Evolutionary conservation across 306 rosid species (phyloP).

Genomic region (Lathyrus aphaca): DNA sequence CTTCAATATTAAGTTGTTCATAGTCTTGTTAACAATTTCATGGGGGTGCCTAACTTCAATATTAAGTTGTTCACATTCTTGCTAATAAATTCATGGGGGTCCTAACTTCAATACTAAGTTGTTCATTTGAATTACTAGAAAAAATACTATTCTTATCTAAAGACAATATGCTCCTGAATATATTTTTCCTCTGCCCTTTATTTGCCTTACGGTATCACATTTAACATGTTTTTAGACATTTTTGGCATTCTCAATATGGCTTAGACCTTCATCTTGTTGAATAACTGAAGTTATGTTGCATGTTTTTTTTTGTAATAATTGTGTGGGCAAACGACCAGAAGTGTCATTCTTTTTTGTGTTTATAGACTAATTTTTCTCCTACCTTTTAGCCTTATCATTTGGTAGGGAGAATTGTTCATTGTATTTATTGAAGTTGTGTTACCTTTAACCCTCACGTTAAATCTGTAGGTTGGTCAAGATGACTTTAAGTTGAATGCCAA

Average conservation of each 20-base stretch:
- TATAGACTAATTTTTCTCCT: constrained; percentile 5
- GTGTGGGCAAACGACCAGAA: not conserved
- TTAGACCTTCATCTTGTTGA: constrained; percentile 6
- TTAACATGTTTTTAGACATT: not conserved
- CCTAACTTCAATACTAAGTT: not conserved
- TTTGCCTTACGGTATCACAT: constrained; percentile 5
- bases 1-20: constrained; percentile 13
- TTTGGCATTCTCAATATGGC: constrained; percentile 18
- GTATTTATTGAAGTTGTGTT: constrained; percentile 25
- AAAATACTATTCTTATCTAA: constrained; percentile 2
- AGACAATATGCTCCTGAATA: not conserved
- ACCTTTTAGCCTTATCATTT: constrained; percentile 8
- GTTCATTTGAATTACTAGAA: constrained; percentile 10
- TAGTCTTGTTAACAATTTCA: constrained; percentile 3
- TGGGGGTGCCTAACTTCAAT: not conserved
- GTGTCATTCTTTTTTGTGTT: constrained; percentile 12
- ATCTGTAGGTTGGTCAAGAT: constrained; percentile 80
- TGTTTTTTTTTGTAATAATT: constrained; percentile 3
- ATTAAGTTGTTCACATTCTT: not conserved
- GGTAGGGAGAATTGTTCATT: constrained; percentile 31
- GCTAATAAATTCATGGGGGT: not conserved
- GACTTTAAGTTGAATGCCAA: constrained; percentile 78
- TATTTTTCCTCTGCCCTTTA: not conserved
- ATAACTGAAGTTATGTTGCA: not conserved
- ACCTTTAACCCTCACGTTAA: constrained; percentile 30